phyloP scores from a whole-genome alignment of 805 yeast species.

The Metschnikowia amazonensis region DNA sequence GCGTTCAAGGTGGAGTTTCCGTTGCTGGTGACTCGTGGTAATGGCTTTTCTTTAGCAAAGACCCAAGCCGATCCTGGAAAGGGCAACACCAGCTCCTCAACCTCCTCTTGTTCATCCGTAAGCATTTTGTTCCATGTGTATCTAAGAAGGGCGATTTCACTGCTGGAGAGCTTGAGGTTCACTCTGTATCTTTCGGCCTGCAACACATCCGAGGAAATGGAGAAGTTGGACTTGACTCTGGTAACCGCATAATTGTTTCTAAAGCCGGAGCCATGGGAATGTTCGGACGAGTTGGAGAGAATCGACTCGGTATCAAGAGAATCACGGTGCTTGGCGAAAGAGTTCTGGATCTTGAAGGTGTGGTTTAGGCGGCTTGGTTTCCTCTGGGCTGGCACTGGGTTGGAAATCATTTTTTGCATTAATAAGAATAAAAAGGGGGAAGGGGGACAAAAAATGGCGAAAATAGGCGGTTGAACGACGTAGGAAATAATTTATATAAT shows the following conservation, averaged over 20 bases:
- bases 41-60: slow-evolving; percentile 10
- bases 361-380: slow-evolving; percentile 2
- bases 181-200: slow-evolving; percentile 19
- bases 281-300: background rate
- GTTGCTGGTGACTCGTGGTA: slow-evolving; percentile 12
- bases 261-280: slow-evolving; percentile 4
- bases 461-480: background rate
- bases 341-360: background rate
- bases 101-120: slow-evolving; percentile 30
- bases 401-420: background rate
- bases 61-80: slow-evolving; percentile 16
- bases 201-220: slow-evolving; percentile 23
- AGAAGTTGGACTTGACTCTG: slow-evolving; percentile 21
- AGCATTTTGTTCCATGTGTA: slow-evolving; percentile 41
- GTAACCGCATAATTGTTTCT: slow-evolving; percentile 24
- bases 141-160: slow-evolving; percentile 44
- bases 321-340: background rate
- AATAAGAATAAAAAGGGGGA: background rate
- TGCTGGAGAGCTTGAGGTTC: slow-evolving; percentile 16
- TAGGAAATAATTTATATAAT: background rate
- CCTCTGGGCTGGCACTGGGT: background rate
- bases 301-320: slow-evolving; percentile 2
- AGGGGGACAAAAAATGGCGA: background rate
- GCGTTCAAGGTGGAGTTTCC: slow-evolving; percentile 22
- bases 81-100: slow-evolving; percentile 12